phyloP scores from a whole-genome alignment of 139 green algal species.

The Coelastrella sp. region DNA sequence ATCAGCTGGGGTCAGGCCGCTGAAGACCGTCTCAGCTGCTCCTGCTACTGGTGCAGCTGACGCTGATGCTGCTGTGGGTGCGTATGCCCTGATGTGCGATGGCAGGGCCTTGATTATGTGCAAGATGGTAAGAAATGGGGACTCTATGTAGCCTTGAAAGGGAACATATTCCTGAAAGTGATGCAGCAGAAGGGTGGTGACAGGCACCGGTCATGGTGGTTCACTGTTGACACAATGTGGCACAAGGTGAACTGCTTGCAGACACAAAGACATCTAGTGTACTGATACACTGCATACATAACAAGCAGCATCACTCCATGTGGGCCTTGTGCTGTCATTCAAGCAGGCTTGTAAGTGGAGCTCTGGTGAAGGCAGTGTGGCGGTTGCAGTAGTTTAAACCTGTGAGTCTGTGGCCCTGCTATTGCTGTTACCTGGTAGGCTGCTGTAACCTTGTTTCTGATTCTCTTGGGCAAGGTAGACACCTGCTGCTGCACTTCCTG shows the following conservation, averaged over 20 bases:
- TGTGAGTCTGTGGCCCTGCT: too few species aligned
- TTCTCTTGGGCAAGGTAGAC: not conserved
- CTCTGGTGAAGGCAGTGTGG: too few species aligned
- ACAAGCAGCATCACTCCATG: too few species aligned
- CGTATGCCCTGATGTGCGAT: not conserved
- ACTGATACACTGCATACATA: too few species aligned
- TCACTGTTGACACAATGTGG: too few species aligned
- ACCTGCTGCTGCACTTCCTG: constrained; percentile 8
- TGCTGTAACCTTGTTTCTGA: not conserved
- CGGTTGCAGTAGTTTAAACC: too few species aligned
- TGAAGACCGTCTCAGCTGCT: not conserved
- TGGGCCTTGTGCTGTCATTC: too few species aligned
- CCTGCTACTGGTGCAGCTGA: not conserved
- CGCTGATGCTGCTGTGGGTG: not conserved
- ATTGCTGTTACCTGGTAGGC: constrained; percentile 37
- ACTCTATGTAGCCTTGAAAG: constrained; percentile 35
- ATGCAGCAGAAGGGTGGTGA: too few species aligned
- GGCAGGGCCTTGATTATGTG: constrained; percentile 26
- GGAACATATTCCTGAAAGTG: constrained; percentile 34
- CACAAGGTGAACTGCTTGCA: too few species aligned
- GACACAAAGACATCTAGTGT: too few species aligned
- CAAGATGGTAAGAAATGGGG: constrained; percentile 11
- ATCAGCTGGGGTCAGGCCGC: constrained; percentile 18
- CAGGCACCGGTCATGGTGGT: too few species aligned
- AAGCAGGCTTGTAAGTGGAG: too few species aligned